These are phyloP conservation scores for Camelina hispida DNA, from an alignment of 345 rosid species.

Conservation along the genomic window DNA sequence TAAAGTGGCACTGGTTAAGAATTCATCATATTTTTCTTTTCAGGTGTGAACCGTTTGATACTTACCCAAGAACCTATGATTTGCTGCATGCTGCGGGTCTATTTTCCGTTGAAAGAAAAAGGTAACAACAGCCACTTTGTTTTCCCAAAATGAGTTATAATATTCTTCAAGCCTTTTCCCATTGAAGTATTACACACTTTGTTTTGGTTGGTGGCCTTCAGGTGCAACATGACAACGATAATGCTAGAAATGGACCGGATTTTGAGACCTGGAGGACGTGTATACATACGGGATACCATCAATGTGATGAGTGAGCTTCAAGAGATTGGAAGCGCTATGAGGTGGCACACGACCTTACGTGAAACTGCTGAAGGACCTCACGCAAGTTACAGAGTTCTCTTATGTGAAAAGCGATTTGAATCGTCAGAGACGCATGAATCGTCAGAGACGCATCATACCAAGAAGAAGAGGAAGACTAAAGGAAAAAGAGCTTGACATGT, in stretches of 20 bases:
- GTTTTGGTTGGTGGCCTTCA: constrained; percentile 43
- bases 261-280: constrained; percentile 93
- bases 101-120: constrained; percentile 84
- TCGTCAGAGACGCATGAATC: constrained; percentile 23
- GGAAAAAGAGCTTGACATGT: constrained; percentile 35
- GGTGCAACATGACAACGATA: constrained; percentile 86
- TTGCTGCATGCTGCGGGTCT: constrained; percentile 88
- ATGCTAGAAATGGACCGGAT: constrained; percentile 99
- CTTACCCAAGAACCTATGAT: constrained; percentile 96
- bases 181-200: not conserved
- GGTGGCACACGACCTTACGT: constrained; percentile 66
- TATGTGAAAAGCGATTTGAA: constrained; percentile 69
- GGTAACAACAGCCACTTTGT: constrained; percentile 52
- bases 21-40: not conserved
- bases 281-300: constrained; percentile 76
- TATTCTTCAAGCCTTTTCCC: not conserved
- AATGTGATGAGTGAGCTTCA: constrained; percentile 81
- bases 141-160: not conserved
- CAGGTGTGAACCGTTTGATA: constrained; percentile 99
- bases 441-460: constrained; percentile 17
- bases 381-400: constrained; percentile 85
- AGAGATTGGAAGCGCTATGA: constrained; percentile 79
- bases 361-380: constrained; percentile 97
- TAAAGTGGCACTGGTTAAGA: not conserved
- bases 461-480: constrained; percentile 36